Percentiles rank a stretch among this genome's conserved stretches.
phyloP scores from a whole-genome alignment of 768 basidiomycete species.

The Suillus occidentalis region DNA sequence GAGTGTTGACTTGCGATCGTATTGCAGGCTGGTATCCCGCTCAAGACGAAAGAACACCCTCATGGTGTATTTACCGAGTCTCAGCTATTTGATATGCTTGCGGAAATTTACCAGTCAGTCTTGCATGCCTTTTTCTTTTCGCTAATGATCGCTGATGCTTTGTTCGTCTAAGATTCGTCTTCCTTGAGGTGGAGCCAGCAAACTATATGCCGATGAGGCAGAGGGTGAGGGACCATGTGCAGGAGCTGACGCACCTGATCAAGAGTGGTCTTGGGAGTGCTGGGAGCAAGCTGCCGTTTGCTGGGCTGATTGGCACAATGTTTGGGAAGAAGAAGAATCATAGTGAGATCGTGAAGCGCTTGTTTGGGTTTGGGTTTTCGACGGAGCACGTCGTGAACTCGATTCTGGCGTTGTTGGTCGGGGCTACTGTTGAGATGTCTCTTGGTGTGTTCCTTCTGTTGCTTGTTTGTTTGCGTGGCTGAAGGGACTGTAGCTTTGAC shows the following conservation, averaged over 20 bases:
- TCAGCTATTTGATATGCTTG: slow-evolving; percentile 62
- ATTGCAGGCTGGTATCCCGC: slow-evolving; percentile 64
- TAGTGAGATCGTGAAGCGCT: slow-evolving; percentile 53
- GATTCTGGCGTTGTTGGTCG: slow-evolving; percentile 69
- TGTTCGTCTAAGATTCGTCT: slow-evolving; percentile 55
- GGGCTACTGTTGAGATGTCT: slow-evolving; percentile 65
- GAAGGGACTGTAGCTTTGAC: slow-evolving; percentile 47
- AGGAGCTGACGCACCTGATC: slow-evolving; percentile 56
- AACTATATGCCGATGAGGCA: slow-evolving; percentile 56
- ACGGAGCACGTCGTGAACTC: slow-evolving; percentile 66
- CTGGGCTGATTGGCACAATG: slow-evolving; percentile 47
- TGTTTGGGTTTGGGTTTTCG: slow-evolving; percentile 56
- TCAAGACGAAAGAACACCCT: slow-evolving; percentile 55
- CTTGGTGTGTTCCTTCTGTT: slow-evolving; percentile 45
- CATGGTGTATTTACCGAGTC: slow-evolving; percentile 62
- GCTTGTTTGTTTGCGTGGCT: not conserved
- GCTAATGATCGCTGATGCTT: not conserved
- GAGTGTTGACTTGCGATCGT: not conserved
- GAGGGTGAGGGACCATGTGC: slow-evolving; percentile 52
- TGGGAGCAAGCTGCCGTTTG: slow-evolving; percentile 38
- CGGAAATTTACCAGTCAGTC: slow-evolving; percentile 67
- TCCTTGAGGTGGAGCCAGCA: slow-evolving; percentile 66
- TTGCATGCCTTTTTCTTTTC: not conserved
- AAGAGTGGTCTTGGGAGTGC: slow-evolving; percentile 45
- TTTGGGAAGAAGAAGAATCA: slow-evolving; percentile 50